Conservation (phyloP, 192 early-diverging fungal genomes). For the Dispira parvispora region DNA sequence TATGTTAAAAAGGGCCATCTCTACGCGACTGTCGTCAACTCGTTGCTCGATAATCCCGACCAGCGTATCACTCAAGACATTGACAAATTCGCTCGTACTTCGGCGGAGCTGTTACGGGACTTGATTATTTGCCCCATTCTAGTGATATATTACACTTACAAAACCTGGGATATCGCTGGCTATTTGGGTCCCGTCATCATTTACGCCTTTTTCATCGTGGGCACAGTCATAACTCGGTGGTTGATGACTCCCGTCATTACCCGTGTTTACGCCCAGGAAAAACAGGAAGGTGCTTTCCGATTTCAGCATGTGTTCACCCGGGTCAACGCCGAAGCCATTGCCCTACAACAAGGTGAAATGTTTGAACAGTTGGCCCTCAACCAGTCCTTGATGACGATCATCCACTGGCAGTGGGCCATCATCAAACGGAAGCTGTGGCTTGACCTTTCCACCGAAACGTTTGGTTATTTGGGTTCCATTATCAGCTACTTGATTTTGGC, state of each 20-base stretch:
- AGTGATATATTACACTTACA: slow-evolving; percentile 60
- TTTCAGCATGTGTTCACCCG: slow-evolving; percentile 54
- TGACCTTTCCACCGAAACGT: slow-evolving; percentile 32
- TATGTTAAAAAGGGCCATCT: slow-evolving; percentile 41
- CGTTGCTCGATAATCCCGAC: slow-evolving; percentile 63
- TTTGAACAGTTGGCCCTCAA: slow-evolving; percentile 40
- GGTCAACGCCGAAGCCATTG: slow-evolving; percentile 61
- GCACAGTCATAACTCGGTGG: slow-evolving; percentile 36
- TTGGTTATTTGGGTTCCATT: slow-evolving; percentile 63
- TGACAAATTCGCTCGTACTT: slow-evolving; percentile 43
- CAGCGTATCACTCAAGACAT: slow-evolving; percentile 84
- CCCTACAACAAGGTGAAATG: slow-evolving; percentile 61
- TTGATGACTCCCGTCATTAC: slow-evolving; percentile 62
- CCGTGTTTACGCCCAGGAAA: slow-evolving; percentile 54
- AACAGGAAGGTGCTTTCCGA: slow-evolving; percentile 67
- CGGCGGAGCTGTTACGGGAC: slow-evolving; percentile 34
- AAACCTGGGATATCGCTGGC: slow-evolving; percentile 48
- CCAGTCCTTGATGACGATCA: slow-evolving; percentile 30
- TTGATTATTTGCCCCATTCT: slow-evolving; percentile 56
- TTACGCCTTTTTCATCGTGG: slow-evolving; percentile 51
- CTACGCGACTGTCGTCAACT: slow-evolving; percentile 36
- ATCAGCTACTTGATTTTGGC: slow-evolving; percentile 67
- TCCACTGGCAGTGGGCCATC: slow-evolving; percentile 36
- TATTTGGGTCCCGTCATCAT: slow-evolving; percentile 49
- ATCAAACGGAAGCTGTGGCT: slow-evolving; percentile 30